phyloP scores from a whole-genome alignment of 2,329 filamentous ascomycete genomes.

The Colletotrichum endophyticum region DNA sequence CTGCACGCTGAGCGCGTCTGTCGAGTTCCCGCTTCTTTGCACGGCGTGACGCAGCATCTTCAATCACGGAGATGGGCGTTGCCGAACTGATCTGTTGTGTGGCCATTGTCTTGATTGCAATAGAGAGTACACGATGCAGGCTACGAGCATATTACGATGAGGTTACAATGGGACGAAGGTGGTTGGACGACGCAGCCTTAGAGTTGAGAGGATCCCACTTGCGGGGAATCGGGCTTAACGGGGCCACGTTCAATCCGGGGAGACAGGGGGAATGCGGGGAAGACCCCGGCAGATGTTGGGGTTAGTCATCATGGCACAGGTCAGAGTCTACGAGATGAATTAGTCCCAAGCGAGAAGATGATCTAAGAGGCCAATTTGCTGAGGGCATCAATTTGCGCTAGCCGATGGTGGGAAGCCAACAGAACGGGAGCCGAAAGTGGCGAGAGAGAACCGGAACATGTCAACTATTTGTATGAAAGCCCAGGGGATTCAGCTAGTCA shows the following conservation, averaged over 20 bases:
- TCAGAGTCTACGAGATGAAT: neutral
- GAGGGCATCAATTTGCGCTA: neutral
- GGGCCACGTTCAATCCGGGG: neutral
- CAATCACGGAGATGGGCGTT: neutral
- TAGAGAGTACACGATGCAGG: neutral
- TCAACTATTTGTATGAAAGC: neutral
- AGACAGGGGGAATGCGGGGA: neutral
- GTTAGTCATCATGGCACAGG: neutral
- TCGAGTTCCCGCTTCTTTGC: slow-evolving; percentile 33
- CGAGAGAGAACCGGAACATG: neutral
- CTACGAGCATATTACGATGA: neutral
- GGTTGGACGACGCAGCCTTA: neutral
- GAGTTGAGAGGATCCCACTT: neutral
- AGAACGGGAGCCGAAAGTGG: fast-evolving
- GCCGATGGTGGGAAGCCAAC: neutral
- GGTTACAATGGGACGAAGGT: neutral
- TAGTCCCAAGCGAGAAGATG: neutral
- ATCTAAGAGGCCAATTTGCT: neutral
- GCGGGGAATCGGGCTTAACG: neutral
- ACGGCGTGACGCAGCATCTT: neutral
- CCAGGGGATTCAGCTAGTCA: neutral
- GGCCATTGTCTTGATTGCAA: neutral
- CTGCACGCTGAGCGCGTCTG: slow-evolving; percentile 28
- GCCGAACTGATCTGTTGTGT: neutral
- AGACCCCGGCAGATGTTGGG: neutral